Percentiles rank a stretch among this genome's conserved stretches.
Conservation (phyloP, 1,284 basidiomycete species). For the Ustilago bromivora region DNA sequence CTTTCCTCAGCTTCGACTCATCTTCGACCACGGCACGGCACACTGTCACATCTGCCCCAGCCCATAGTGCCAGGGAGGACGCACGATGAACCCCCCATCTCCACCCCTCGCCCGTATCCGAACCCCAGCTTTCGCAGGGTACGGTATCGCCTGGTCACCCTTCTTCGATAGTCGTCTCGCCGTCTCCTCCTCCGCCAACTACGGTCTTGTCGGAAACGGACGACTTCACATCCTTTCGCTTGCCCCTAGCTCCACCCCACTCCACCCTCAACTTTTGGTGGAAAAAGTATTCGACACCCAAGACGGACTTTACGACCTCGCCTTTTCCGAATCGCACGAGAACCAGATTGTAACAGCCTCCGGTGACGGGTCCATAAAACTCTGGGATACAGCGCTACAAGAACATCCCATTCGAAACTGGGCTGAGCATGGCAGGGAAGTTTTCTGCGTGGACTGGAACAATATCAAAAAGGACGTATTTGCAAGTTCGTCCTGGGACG, state of each 20-base stretch:
- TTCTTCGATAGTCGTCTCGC: conserved; percentile 86
- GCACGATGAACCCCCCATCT: conserved; percentile 31
- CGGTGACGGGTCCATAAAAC: conserved; percentile 88
- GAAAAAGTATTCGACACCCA: conserved; percentile 81
- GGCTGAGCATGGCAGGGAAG: conserved; percentile 92
- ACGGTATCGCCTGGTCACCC: conserved; percentile 88
- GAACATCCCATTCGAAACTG: conserved; percentile 89
- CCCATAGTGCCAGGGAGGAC: not conserved
- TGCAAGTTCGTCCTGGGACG: conserved; percentile 88
- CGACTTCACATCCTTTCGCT: conserved; percentile 55
- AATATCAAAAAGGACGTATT: conserved; percentile 92
- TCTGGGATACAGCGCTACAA: conserved; percentile 92
- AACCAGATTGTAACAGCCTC: conserved; percentile 90
- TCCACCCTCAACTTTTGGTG: conserved; percentile 27
- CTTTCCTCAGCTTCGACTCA: too few species aligned
- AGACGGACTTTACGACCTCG: conserved; percentile 90
- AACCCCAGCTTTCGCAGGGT: conserved; percentile 80
- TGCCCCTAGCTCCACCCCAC: conserved; percentile 1
- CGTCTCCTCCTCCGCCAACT: conserved; percentile 90
- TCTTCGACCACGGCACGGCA: too few species aligned
- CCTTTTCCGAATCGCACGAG: conserved; percentile 93
- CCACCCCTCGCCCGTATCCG: conserved; percentile 40
- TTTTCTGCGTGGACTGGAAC: conserved; percentile 96
- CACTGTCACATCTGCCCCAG: too few species aligned
- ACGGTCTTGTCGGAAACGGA: conserved; percentile 94